Evolutionary conservation across 2,329 filamentous ascomycete species (phyloP), one percentile per base, ranked within the genome.

Genomic region (Colletotrichum abscissum): DNA sequence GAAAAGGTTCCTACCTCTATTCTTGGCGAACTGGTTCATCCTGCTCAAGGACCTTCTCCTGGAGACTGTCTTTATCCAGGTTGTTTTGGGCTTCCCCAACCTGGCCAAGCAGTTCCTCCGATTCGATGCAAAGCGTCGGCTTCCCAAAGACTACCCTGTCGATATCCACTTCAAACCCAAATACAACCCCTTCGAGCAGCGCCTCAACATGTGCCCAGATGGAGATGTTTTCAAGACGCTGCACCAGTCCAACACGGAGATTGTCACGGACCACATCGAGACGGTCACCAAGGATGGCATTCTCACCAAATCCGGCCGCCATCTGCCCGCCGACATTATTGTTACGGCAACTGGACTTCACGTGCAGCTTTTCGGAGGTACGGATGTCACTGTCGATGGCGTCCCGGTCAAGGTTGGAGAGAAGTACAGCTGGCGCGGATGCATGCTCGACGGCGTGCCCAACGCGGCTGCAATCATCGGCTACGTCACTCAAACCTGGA

Each of bases 151-250:
- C 22, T 81, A 91, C 46, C 86, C 89, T 3, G 80, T 88, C 54
- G 87, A 92, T 67, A 86, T 89, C 1, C 89, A 94, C 79, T 94
- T 94, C 81, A 88, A 87, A 7, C 92, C 92, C 0, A 80, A 79
- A 2, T 93, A 94, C 77, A 86, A 89, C 52, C 92, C 92, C 0
- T 92, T 93, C 87, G 88, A 95, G 67, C 94, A 97, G 80, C 90
- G 95, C 0, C 84, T 97, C 8, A 97, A 94, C 77, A 84, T 94
- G 73, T 92, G 82, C 22, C 88, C 87, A 0, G 85, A 88, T 63
- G 88, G 86, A 11, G 89, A 91, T 76, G 91, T 91, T 77, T 91
- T 87, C 81, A 79, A 85, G 58, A 83, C 86, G 0, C 76, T 91
- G 2, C 83, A 84, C 63, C 79, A 78, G 1, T 81, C 83, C 1